Conservation (phyloP, 2,329 filamentous ascomycete species). For the Cladorrhinum sp. region DNA sequence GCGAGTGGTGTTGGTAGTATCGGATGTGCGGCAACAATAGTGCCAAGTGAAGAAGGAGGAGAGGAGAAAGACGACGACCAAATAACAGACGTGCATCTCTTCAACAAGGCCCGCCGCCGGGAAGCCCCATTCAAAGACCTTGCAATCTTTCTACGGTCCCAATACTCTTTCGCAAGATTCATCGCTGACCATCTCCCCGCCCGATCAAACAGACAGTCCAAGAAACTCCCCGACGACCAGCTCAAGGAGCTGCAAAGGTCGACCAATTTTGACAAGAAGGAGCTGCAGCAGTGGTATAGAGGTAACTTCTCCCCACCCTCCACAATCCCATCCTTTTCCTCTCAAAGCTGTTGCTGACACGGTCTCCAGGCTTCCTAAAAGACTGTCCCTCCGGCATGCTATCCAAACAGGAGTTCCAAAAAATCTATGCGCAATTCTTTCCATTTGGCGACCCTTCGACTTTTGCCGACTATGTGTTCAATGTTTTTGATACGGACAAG, state of each 20-base stretch:
- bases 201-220: slow-evolving; percentile 72
- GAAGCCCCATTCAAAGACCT: background rate
- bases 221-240: slow-evolving; percentile 92
- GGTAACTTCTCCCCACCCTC: slow-evolving; percentile 54
- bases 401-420: slow-evolving; percentile 98
- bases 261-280: slow-evolving; percentile 99
- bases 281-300: slow-evolving; percentile 99
- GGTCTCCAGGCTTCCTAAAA: slow-evolving; percentile 97
- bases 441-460: slow-evolving; percentile 96
- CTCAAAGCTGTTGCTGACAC: no score
- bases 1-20: background rate
- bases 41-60: background rate
- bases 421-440: slow-evolving; percentile 99
- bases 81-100: background rate
- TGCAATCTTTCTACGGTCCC: background rate
- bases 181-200: slow-evolving; percentile 17
- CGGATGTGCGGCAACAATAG: background rate
- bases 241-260: slow-evolving; percentile 92
- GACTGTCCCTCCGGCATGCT: slow-evolving; percentile 96
- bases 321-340: background rate
- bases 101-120: background rate
- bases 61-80: background rate
- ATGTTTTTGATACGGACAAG: slow-evolving; percentile 97
- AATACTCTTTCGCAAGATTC: no score
- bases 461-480: slow-evolving; percentile 98